Conservation (phyloP, 2,329 filamentous ascomycete species). For the Alternaria alternata region DNA sequence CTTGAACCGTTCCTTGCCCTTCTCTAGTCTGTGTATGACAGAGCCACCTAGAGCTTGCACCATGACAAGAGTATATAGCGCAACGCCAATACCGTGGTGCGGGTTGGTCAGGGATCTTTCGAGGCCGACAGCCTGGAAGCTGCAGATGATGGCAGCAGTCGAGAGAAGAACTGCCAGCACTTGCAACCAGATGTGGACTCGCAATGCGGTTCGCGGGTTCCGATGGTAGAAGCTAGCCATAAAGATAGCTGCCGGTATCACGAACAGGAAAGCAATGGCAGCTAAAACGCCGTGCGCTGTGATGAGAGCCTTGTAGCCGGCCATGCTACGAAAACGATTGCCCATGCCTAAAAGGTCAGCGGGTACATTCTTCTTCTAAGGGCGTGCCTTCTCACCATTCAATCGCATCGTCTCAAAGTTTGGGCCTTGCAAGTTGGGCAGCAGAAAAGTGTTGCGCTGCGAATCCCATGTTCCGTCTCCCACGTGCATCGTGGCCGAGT, state of each 20-base stretch:
- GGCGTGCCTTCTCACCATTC: constrained; percentile 67
- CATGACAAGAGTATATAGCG: constrained; percentile 76
- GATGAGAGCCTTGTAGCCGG: constrained; percentile 75
- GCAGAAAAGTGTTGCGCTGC: constrained; percentile 76
- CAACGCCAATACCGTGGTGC: constrained; percentile 83
- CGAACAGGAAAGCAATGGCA: constrained; percentile 75
- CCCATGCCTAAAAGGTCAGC: constrained; percentile 72
- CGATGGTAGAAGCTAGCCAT: constrained; percentile 74
- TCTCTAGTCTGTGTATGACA: constrained; percentile 65
- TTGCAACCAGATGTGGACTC: constrained; percentile 77
- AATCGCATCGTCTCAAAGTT: constrained; percentile 85
- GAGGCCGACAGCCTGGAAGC: constrained; percentile 80
- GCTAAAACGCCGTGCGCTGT: constrained; percentile 76
- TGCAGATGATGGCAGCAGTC: constrained; percentile 76
- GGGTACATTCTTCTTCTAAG: not conserved
- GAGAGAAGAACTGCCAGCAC: constrained; percentile 72
- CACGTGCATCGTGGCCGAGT: constrained; percentile 76
- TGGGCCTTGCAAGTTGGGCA: constrained; percentile 78
- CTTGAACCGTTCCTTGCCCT: constrained; percentile 61
- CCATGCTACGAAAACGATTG: constrained; percentile 75
- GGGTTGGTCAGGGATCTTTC: constrained; percentile 78
- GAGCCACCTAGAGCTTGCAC: constrained; percentile 75
- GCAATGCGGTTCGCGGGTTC: constrained; percentile 68
- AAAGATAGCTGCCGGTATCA: constrained; percentile 78
- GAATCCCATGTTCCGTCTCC: constrained; percentile 88